Evolutionary conservation across 345 rosid genomes (phyloP).

Genomic region (Aquilaria yunnanensis): DNA sequence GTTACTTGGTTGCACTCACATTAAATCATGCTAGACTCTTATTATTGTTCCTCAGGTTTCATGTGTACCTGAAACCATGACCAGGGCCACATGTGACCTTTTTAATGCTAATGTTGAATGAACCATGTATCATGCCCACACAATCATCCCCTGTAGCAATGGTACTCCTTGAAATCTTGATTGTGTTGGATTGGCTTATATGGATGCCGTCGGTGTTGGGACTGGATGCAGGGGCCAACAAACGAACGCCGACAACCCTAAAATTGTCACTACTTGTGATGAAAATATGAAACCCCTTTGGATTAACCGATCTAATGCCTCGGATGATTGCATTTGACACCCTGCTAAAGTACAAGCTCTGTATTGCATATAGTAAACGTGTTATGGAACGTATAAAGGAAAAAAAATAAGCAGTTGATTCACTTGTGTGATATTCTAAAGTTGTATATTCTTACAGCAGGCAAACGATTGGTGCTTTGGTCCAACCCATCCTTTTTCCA

Average conservation of each 20-base stretch:
- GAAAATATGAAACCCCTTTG: conserved; percentile 49
- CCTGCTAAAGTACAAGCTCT: conserved; percentile 30
- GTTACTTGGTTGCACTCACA: background rate
- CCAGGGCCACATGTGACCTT: conserved; percentile 67
- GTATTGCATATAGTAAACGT: background rate
- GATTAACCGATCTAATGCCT: conserved; percentile 34
- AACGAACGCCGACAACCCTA: conserved; percentile 13
- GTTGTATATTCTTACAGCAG: conserved; percentile 14
- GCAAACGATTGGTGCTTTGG: conserved; percentile 6
- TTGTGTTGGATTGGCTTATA: conserved; percentile 46
- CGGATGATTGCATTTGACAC: conserved; percentile 23
- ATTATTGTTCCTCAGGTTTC: background rate
- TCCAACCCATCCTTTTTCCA: conserved; percentile 30
- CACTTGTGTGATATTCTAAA: background rate
- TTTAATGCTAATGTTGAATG: conserved; percentile 35
- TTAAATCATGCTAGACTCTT: background rate
- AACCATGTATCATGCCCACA: conserved; percentile 54
- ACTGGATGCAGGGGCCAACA: conserved; percentile 38
- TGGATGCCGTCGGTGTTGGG: conserved; percentile 74
- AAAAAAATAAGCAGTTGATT: background rate
- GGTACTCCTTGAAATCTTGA: conserved; percentile 28
- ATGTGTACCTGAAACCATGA: conserved; percentile 60
- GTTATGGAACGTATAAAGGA: background rate
- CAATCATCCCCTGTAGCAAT: conserved; percentile 78
- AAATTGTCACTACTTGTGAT: conserved; percentile 31